Base-by-base conservation (phyloP, 2,329 filamentous ascomycete genomes). In the Beauveria bassiana region DNA sequence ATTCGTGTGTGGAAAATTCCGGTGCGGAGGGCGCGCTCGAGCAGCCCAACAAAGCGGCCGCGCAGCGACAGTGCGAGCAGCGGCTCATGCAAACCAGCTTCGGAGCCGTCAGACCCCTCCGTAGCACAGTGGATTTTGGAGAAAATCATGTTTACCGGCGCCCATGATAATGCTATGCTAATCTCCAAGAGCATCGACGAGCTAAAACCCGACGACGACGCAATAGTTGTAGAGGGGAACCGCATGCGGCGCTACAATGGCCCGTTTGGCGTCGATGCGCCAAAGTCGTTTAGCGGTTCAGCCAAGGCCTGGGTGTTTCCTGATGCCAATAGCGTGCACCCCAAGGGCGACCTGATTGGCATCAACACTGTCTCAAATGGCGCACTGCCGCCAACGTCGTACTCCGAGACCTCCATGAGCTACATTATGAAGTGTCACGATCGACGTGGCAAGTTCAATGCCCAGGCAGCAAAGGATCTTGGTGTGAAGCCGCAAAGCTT, bases 1-100 rank as follows among this genome's bases (percentile, higher is more conserved):
- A 85, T 97, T 61, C 86, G 86, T 62, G 89, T 97, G 1, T 98
- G 93, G 93, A 87, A 91, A 51, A 80, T 98, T 69, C 83, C 89
- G 0, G 74, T 72, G 24, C 68, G 62, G 49, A 68, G 70, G 47
- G 64, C 67, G 20, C 67, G 70, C 5, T 73, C 74, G 1, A 70
- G 68, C 63, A 75, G 71, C 49, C 73, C 74, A 1, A 68, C 66
- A 40, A 76, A 76, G 64, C 74, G 74, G 18, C 67, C 67, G 18
- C 67, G 68, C 38, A 67, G 65, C 54, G 68, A 63, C 61, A 64
- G 66, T 18, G 62, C 66, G 7, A 61, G 20, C 45, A 63, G 42
- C 28, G 50, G 16, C 65, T 64, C 51, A 68, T 68, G 58, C 64
- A 66, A 47, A 59, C 20, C 40, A 22, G 62, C 38, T 34, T 57